Base-by-base conservation (phyloP, 345 rosid species). In the Boechera divaricarpa region DNA sequence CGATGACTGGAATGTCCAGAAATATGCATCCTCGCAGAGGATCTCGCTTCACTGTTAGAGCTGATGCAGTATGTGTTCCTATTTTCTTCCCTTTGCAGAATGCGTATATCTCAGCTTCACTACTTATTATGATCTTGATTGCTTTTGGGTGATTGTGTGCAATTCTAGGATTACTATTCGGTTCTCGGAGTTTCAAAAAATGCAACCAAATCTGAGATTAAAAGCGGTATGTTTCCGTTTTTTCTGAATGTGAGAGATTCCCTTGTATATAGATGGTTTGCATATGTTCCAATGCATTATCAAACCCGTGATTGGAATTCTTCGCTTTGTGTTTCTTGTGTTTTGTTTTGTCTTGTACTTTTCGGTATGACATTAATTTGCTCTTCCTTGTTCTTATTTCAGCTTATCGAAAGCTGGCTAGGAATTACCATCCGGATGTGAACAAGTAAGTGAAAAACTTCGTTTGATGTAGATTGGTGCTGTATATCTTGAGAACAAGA, bases 391-490 rank as follows among this genome's bases (percentile, higher is more conserved):
- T 67, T 48, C 55, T 51, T 68, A 48, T 75, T 86, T 41, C 89
- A 96, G 99, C 98, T 53, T 96, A 96, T 62, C 83, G 99, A 77
- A 96, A 96, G 78, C 96, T 93, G 62, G 99, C 98, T 13, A 87
- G 99, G 84, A 93, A 72, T 82, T 91, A 85, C 77, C 99, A 96
- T 85, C 99, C 97, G 2, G 99, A 96, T 80, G 98, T 96, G 67
- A 96, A 96, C 87, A 96, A 96, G 98, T 96, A 71, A 88, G 96
- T 85, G 44, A 35, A 18, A 18, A 5, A 1, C 24, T 76, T 3
- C 70, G 31, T 53, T 2, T 54, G 2, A 54, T 53, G 44, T 41
- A 54, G 56, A 54, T 54, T 28, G 32, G 10, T 16, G 15, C 4
- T 62, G 6, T 53, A 52, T 72, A 26, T 72, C 39, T 49, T 49